Evolutionary conservation across 2,329 filamentous ascomycete species (phyloP).

Genomic region (Lachnellula hyalina): DNA sequence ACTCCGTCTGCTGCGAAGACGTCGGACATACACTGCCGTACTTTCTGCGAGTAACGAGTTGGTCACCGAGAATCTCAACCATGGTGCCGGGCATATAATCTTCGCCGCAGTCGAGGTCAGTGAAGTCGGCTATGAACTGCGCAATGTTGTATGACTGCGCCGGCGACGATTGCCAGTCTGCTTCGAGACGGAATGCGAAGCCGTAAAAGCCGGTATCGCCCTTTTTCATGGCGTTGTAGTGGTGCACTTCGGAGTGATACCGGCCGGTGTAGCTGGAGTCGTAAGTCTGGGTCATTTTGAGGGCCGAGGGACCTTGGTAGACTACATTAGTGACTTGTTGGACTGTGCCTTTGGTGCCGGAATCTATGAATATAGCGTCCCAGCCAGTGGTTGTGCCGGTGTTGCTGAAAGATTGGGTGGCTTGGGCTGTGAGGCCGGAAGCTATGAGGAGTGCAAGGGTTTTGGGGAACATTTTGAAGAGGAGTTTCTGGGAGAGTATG

Average conservation of each 20-base stretch:
- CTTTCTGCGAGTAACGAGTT: constrained; percentile 40
- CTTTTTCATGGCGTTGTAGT: constrained; percentile 40
- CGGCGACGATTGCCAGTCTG: constrained; percentile 40
- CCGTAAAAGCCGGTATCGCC: constrained; percentile 45
- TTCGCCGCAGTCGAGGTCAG: constrained; percentile 37
- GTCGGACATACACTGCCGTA: constrained; percentile 33
- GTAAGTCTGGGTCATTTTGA: constrained; percentile 36
- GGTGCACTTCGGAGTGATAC: constrained; percentile 45
- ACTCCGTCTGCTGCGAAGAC: constrained; percentile 28
- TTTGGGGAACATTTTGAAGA: neutral
- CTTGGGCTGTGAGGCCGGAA: neutral
- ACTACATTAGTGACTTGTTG: constrained; percentile 11
- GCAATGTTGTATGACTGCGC: constrained; percentile 43
- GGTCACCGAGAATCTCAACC: constrained; percentile 41
- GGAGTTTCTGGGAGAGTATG: neutral
- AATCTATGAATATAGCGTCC: constrained; percentile 5
- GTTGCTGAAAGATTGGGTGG: constrained; percentile 1
- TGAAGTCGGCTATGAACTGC: constrained; percentile 48
- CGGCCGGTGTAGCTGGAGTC: constrained; percentile 38
- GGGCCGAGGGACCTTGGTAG: constrained; percentile 4
- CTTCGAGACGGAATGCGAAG: constrained; percentile 44
- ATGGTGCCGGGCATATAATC: constrained; percentile 45
- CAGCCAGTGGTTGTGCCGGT: constrained; percentile 11
- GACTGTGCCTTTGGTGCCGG: constrained; percentile 5
- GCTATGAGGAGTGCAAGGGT: neutral